These are phyloP conservation scores for Mucor velutinosus DNA, from an alignment of 371 early-diverging fungal species.

Conservation along the genomic window DNA sequence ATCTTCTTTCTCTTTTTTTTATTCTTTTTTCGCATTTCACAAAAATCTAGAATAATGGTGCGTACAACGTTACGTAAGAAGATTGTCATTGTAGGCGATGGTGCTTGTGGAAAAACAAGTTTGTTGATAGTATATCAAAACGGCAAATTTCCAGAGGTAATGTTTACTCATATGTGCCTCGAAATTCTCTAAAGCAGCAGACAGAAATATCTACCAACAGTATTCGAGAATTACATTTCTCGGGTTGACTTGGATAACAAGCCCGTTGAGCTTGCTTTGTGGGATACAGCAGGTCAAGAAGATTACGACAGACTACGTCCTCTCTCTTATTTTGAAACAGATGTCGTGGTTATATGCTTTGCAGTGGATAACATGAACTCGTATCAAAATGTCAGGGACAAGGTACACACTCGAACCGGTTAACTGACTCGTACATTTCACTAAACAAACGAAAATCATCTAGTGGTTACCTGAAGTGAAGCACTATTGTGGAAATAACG, in stretches of 20 bases:
- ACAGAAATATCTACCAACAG: constrained; percentile 69
- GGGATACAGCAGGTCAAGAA: constrained; percentile 94
- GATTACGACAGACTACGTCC: constrained; percentile 85
- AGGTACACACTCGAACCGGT: constrained; percentile 46
- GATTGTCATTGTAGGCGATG: constrained; percentile 45
- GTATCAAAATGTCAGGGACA: constrained; percentile 81
- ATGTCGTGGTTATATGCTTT: constrained; percentile 90
- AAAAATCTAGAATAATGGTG: background rate
- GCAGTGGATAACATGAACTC: constrained; percentile 75
- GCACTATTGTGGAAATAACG: constrained; percentile 59
- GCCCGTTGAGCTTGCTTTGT: constrained; percentile 81
- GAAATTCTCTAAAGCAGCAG: background rate
- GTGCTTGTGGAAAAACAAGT: constrained; percentile 46
- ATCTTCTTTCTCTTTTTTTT: constrained; percentile 9
- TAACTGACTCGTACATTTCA: background rate
- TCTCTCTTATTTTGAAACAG: constrained; percentile 86
- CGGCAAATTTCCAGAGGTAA: constrained; percentile 41
- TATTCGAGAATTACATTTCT: constrained; percentile 87
- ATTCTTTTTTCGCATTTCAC: background rate
- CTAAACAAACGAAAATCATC: background rate
- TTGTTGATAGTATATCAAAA: constrained; percentile 44
- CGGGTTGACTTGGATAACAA: constrained; percentile 73
- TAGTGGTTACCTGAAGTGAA: constrained; percentile 70
- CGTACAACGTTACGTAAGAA: constrained; percentile 32
- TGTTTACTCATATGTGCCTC: background rate